These are phyloP conservation scores for Syzygium aromaticum DNA, from an alignment of 345 rosid species.

Conservation along the genomic window DNA sequence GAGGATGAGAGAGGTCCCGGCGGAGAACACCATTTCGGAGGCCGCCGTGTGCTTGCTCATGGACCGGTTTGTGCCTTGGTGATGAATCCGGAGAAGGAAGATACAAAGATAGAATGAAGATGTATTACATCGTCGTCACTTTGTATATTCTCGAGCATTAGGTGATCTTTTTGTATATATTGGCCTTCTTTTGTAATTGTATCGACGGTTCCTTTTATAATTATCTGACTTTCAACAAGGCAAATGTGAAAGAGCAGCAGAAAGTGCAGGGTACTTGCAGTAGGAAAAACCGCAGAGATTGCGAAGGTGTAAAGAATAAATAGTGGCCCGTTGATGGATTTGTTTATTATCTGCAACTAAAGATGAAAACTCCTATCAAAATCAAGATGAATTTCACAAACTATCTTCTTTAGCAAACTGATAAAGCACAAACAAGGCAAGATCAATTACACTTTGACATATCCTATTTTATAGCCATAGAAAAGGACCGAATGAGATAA, in stretches of 20 bases:
- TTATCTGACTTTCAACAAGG: background rate
- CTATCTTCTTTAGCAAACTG: background rate
- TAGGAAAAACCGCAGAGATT: background rate
- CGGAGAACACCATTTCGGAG: slow-evolving; percentile 46
- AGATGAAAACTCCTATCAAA: background rate
- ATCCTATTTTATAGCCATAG: background rate
- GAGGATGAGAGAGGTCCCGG: slow-evolving; percentile 10
- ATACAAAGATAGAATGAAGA: background rate
- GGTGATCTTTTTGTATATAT: background rate
- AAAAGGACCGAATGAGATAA: background rate
- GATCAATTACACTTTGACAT: background rate
- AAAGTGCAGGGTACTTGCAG: background rate
- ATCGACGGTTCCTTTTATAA: background rate
- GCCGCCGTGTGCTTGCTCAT: slow-evolving; percentile 56
- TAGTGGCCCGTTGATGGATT: background rate
- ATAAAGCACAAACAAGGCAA: background rate
- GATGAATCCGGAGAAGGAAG: slow-evolving; percentile 2
- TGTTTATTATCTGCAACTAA: background rate
- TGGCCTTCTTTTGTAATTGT: background rate
- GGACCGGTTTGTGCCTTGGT: slow-evolving; percentile 84
- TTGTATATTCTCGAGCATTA: background rate
- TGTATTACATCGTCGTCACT: background rate
- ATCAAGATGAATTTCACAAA: background rate
- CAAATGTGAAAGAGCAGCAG: too few species aligned
- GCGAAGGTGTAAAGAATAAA: background rate